Evolutionary conservation across 441 rosid species (phyloP), one percentile per base, ranked within the genome.

Genomic region (Adansonia grandidieri): DNA sequence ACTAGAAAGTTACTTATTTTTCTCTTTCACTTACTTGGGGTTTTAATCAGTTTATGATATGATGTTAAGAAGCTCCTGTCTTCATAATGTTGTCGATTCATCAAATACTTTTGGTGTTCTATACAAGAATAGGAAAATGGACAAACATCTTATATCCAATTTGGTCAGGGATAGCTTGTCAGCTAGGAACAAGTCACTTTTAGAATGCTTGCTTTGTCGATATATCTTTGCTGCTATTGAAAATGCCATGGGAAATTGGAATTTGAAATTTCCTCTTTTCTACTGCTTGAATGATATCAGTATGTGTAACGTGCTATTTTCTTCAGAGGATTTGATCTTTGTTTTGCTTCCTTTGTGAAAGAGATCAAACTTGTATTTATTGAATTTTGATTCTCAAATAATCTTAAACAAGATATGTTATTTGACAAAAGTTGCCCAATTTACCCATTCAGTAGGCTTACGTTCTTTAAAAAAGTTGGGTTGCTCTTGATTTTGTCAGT

Each of bases 211-310:
- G 4, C 19, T 1, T 71, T 0, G 45, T 14, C 9, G 22, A 51
- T 51, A 45, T 37, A 28, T 51, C 4, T 50, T 71, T 53, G 22
- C 19, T 71, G 61, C 22, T 24, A 51, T 71, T 51, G 74, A 28
- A 65, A 71, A 71, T 69, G 74, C 14, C 19, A 60, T 22, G 24
- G 32, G 1, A 22, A 22, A 60, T 20, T 14, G 65, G 22, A 6
- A 60, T 71, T 24, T 15, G 61, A 4, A 24, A 69, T 70, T 70
- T 1, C 1, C 20, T 51, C 42, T 50, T 24, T 50, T 48, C 42
- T 70, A n/a, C 54, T 44, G 58, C 73, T 50, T 70, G 73, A 69
- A 69, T 69, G 19, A 50, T 48, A 70, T 70, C 40, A 6, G 42
- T 14, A 20, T 68, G 57, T 47, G 40, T 68, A 20, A 47, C 17